phyloP scores from a whole-genome alignment of 1,139 yeast species.

The Diutina ranongensis region DNA sequence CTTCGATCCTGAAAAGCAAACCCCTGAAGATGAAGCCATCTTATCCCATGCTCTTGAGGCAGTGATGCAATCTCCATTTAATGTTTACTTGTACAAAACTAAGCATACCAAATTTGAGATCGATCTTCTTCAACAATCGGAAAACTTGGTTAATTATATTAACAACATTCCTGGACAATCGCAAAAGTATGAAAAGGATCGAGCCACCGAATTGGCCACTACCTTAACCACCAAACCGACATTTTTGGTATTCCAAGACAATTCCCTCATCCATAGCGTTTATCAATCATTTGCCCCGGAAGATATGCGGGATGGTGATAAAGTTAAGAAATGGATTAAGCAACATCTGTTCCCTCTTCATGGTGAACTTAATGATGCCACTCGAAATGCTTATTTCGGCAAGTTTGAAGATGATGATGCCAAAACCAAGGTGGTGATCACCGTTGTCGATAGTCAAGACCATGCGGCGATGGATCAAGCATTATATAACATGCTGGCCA shows the following conservation, averaged over 20 bases:
- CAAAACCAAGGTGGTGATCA: conserved; percentile 38
- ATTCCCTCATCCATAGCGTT: conserved; percentile 37
- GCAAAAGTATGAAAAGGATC: conserved; percentile 21
- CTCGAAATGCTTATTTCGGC: conserved; percentile 25
- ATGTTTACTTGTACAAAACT: conserved; percentile 41
- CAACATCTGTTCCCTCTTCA: conserved; percentile 38
- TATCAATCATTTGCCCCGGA: conserved; percentile 53
- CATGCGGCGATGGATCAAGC: conserved; percentile 23
- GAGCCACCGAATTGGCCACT: conserved; percentile 36
- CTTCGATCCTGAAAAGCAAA: conserved; percentile 38
- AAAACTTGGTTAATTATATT: conserved; percentile 27
- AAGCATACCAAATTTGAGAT: conserved; percentile 27
- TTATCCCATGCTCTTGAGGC: conserved; percentile 50
- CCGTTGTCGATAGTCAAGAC: conserved; percentile 25
- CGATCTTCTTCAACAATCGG: conserved; percentile 31
- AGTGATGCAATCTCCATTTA: conserved; percentile 42
- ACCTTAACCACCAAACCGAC: conserved; percentile 52
- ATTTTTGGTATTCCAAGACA: conserved; percentile 45
- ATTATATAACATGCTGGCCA: conserved; percentile 32
- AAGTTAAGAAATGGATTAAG: conserved; percentile 37
- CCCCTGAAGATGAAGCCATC: conserved; percentile 49
- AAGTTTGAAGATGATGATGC: conserved; percentile 13
- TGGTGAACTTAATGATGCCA: conserved; percentile 36
- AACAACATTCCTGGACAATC: conserved; percentile 23
- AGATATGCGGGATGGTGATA: conserved; percentile 40